A percentile compares a stretch with the other conserved stretches of the same genome.
phyloP scores from a whole-genome alignment of 208 protist species.

The Acanthamoeba castellanii region DNA sequence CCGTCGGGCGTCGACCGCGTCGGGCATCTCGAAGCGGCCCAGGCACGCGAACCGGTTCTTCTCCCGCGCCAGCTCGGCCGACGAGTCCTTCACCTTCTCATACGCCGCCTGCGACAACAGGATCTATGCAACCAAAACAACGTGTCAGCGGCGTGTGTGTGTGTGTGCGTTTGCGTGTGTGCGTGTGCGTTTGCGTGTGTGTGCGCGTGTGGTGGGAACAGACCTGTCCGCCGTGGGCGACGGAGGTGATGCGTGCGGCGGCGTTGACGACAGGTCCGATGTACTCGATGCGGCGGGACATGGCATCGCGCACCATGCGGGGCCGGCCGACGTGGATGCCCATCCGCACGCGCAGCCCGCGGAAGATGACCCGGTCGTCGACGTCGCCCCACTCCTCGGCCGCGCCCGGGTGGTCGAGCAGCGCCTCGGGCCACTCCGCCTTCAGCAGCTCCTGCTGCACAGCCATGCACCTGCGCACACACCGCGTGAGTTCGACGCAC shows the following conservation, averaged over 20 bases:
- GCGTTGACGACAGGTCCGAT: constrained; percentile 28
- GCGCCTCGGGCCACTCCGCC: constrained; percentile 51
- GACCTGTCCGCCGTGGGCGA: constrained; percentile 44
- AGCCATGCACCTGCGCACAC: neutral
- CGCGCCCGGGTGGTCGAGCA: constrained; percentile 52
- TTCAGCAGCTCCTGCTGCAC: constrained; percentile 40
- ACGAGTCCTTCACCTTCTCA: neutral
- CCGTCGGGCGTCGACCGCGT: neutral
- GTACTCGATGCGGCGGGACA: constrained; percentile 43
- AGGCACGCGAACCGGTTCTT: constrained; percentile 12
- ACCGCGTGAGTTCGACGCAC: neutral
- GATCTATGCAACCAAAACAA: neutral
- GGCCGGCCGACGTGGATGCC: constrained; percentile 55
- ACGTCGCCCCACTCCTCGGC: constrained; percentile 43
- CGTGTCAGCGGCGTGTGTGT: neutral
- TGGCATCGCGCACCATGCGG: neutral
- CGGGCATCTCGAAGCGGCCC: constrained; percentile 1
- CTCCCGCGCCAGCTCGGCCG: neutral
- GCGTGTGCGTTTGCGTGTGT: too few species aligned
- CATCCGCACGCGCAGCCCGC: constrained; percentile 67
- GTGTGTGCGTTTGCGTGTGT: too few species aligned
- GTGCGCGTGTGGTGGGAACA: neutral
- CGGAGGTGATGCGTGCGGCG: constrained; percentile 7
- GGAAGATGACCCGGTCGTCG: constrained; percentile 26
- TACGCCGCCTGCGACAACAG: neutral